Percentiles rank a stretch among this genome's conserved stretches.
phyloP scores from a whole-genome alignment of 2,329 filamentous ascomycete species.

The Sporothrix variecibatus region DNA sequence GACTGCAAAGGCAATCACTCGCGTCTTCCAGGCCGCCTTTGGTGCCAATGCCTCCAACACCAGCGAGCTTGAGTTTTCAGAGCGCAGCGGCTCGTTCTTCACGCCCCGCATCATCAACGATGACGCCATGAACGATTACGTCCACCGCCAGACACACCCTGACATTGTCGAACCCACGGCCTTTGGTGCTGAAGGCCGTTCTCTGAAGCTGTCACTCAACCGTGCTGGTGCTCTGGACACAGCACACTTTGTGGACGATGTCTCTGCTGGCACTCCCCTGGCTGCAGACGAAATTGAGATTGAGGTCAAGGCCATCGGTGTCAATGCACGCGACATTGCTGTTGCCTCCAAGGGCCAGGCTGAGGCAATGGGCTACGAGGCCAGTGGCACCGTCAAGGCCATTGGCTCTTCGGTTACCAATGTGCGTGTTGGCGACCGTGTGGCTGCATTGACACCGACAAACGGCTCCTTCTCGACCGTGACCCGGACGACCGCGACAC shows the following conservation, averaged over 20 bases:
- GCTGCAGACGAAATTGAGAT: constrained; percentile 45
- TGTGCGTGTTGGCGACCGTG: constrained; percentile 41
- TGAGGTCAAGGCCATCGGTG: constrained; percentile 45
- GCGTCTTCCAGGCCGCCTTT: constrained; percentile 44
- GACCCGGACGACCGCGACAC: constrained; percentile 37
- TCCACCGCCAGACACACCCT: constrained; percentile 47
- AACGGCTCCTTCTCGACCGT: constrained; percentile 41
- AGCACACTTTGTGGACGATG: constrained; percentile 44
- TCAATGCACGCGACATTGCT: constrained; percentile 50
- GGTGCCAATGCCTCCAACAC: constrained; percentile 37
- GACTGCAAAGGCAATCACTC: constrained; percentile 34
- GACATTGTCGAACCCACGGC: constrained; percentile 42
- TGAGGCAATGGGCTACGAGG: constrained; percentile 44
- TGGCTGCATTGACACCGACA: constrained; percentile 38
- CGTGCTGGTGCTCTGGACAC: constrained; percentile 44
- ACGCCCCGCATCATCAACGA: constrained; percentile 46
- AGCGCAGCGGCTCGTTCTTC: constrained; percentile 43
- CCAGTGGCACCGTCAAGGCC: constrained; percentile 40
- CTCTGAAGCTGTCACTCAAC: constrained; percentile 44
- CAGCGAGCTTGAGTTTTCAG: constrained; percentile 48
- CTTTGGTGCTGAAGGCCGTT: constrained; percentile 43
- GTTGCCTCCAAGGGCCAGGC: constrained; percentile 46
- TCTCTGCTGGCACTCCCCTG: constrained; percentile 35
- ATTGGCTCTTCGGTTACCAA: constrained; percentile 33
- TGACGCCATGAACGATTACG: constrained; percentile 44